phyloP scores from a whole-genome alignment of 139 green algal genomes.

The Closterium sp. region DNA sequence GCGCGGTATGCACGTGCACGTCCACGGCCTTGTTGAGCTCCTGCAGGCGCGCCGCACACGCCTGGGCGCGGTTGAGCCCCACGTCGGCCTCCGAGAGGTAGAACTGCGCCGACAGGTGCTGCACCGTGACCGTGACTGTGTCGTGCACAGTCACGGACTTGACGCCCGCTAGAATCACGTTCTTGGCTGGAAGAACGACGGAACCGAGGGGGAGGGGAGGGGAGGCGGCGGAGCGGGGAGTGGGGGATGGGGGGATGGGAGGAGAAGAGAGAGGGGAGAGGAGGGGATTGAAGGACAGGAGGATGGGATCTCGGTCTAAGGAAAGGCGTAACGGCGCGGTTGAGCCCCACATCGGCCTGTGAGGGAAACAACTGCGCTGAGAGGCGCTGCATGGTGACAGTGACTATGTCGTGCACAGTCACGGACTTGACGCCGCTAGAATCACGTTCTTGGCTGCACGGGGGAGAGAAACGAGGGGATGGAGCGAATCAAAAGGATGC shows the following conservation, averaged over 20 bases:
- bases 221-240: no score
- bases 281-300: no score
- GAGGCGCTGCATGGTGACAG: constrained; percentile 69
- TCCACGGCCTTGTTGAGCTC: constrained; percentile 91
- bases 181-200: constrained; percentile 89
- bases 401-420: no score
- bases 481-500: no score
- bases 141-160: constrained; percentile 89
- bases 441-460: constrained; percentile 64
- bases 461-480: background rate
- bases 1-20: constrained; percentile 61
- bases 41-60: constrained; percentile 85
- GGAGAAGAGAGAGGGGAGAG: no score
- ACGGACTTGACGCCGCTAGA: constrained; percentile 85
- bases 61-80: constrained; percentile 82
- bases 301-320: no score
- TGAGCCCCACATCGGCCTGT: constrained; percentile 81
- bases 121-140: constrained; percentile 49
- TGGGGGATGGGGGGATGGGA: no score
- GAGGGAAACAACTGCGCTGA: constrained; percentile 91
- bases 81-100: constrained; percentile 88
- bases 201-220: no score
- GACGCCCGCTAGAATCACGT: constrained; percentile 94
- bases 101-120: constrained; percentile 89
- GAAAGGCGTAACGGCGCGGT: no score